phyloP scores from a whole-genome alignment of 768 basidiomycete genomes.

The Pleurotus cornucopiae region DNA sequence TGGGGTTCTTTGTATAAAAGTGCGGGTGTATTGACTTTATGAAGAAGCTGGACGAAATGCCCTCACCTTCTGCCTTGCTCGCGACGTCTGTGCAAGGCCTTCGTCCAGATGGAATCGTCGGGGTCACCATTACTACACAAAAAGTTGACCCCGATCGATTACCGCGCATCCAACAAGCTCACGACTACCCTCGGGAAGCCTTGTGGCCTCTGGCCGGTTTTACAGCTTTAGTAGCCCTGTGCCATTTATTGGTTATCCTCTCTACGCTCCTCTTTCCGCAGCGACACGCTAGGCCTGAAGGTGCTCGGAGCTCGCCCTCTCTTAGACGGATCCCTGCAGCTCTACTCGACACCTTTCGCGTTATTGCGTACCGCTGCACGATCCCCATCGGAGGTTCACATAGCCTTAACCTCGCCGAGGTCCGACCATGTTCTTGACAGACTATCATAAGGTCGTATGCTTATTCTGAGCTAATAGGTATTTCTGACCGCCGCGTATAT shows the following conservation, averaged over 20 bases:
- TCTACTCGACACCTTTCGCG: slow-evolving; percentile 27
- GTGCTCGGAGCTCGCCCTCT: slow-evolving; percentile 11
- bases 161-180: slow-evolving; percentile 5
- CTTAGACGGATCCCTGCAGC: slow-evolving; percentile 27
- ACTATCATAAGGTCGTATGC: not conserved
- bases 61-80: not conserved
- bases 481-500: slow-evolving; percentile 30
- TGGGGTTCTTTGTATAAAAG: not conserved
- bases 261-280: slow-evolving; percentile 15
- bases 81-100: slow-evolving; percentile 1
- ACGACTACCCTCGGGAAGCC: slow-evolving; percentile 33
- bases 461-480: slow-evolving; percentile 14
- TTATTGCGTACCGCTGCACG: slow-evolving; percentile 31
- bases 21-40: not conserved
- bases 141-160: slow-evolving; percentile 4
- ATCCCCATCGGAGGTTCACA: slow-evolving; percentile 31
- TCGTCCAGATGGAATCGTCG: not conserved
- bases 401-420: slow-evolving; percentile 36
- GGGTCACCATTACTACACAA: slow-evolving; percentile 1
- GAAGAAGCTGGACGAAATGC: not conserved
- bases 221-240: slow-evolving; percentile 34
- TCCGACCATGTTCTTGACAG: slow-evolving; percentile 8
- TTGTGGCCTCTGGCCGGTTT: slow-evolving; percentile 40
- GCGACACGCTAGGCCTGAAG: slow-evolving; percentile 4
- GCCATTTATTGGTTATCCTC: slow-evolving; percentile 24